Evolutionary conservation across 2,329 filamentous ascomycete genomes (phyloP), one percentile per base, ranked within the genome.

Genomic region (Paracoccidioides lutzii): DNA sequence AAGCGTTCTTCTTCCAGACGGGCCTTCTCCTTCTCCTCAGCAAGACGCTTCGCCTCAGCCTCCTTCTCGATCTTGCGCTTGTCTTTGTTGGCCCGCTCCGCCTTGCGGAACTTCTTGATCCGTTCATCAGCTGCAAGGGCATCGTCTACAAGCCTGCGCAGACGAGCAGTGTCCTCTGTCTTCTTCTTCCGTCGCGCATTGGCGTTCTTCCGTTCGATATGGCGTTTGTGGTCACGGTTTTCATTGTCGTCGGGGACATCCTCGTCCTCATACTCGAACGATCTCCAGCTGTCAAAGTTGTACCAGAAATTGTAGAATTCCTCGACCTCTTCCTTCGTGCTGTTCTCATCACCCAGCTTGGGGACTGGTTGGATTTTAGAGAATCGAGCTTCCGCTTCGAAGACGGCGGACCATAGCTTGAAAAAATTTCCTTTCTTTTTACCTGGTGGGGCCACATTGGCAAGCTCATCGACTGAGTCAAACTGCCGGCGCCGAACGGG

Each of bases 301-400:
- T 97, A 98, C 85, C 88, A 98, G 79, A 97, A 98, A 81, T 98
- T 95, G 82, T 98, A 98, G 74, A 98, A 98, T 54, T 79, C 78
- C 69, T 97, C 90, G 49, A 98, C 93, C 7, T 95, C 85, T 68
- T 94, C 88, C 74, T 90, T 88, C 65, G 82, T 82, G 67, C 87
- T 85, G 62, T 94, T 86, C 61, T 88, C 88, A 67, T 88, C 81
- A 60, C 93, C 93, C 57, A 98, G 84, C 64, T 80, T 75, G 5
- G 93, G 94, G 3, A 96, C 93, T 5, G 91, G 91, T 70, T 95
- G 88, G 59, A 74, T 79, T 74, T 90, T 93, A 72, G 88, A 94
- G 82, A 98, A 98, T 60, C 93, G 89, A 10, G 77, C 87, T 76
- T 98, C 93, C 43, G 89, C 78, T 73, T 91, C 89, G 78, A 98